Percentiles rank a stretch among this genome's conserved stretches.
Evolutionary conservation across 495 filamentous ascomycete species (phyloP).

Genomic region (Aspergillus ostianus): DNA sequence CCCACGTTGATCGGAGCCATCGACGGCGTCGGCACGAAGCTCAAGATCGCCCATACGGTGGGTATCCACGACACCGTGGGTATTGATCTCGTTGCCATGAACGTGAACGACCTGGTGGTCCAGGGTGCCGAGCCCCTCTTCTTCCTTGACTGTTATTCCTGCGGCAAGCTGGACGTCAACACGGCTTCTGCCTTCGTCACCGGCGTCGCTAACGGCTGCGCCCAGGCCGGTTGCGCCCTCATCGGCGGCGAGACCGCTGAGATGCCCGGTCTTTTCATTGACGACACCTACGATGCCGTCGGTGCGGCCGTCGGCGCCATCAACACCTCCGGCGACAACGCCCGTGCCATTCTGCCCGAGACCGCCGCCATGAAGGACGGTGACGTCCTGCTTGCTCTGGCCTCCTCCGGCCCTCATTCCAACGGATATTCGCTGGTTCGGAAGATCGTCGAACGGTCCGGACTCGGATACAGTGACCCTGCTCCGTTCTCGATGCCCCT

Average conservation of each 20-base stretch:
- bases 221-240: conserved; percentile 77
- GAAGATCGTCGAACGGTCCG: conserved; percentile 71
- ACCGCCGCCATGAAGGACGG: conserved; percentile 72
- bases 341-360: conserved; percentile 66
- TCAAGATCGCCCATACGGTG: conserved; percentile 87
- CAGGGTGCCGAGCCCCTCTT: conserved; percentile 91
- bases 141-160: conserved; percentile 96
- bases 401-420: conserved; percentile 81
- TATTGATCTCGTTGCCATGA: conserved; percentile 97
- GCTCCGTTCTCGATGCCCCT: conserved; percentile 70
- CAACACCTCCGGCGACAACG: conserved; percentile 48
- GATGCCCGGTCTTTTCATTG: conserved; percentile 89
- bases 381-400: conserved; percentile 80
- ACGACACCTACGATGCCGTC: conserved; percentile 84
- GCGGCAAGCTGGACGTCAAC: conserved; percentile 73
- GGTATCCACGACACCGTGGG: conserved; percentile 89
- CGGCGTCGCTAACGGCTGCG: conserved; percentile 83
- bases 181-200: conserved; percentile 79
- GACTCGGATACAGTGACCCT: conserved; percentile 63
- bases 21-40: conserved; percentile 95
- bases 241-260: conserved; percentile 96
- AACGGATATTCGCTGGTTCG: conserved; percentile 95
- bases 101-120: conserved; percentile 94
- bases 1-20: conserved; percentile 87
- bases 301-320: conserved; percentile 87